phyloP scores from a whole-genome alignment of 2,329 filamentous ascomycete genomes.

The Alternaria longipes region DNA sequence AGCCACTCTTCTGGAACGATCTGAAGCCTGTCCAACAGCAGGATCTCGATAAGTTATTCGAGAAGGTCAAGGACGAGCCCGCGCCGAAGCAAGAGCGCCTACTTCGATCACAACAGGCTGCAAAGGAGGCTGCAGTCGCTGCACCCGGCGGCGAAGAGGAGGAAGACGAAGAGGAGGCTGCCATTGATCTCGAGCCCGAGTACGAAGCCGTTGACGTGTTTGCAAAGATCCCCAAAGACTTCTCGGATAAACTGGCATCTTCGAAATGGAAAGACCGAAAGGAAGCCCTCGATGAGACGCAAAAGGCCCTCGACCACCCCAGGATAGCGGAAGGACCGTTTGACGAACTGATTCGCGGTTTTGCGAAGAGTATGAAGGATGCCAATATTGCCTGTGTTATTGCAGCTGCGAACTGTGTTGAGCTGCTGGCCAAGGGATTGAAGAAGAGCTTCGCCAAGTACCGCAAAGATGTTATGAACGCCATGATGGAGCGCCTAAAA shows the following conservation, averaged over 20 bases:
- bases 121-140: slow-evolving; percentile 73
- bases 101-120: slow-evolving; percentile 87
- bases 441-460: slow-evolving; percentile 82
- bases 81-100: slow-evolving; percentile 89
- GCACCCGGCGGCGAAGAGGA: slow-evolving; percentile 63
- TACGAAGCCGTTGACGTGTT: slow-evolving; percentile 87
- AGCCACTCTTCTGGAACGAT: slow-evolving; percentile 96
- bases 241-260: slow-evolving; percentile 83
- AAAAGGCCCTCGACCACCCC: slow-evolving; percentile 79
- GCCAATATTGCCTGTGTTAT: slow-evolving; percentile 96
- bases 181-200: slow-evolving; percentile 72
- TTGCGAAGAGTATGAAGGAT: slow-evolving; percentile 99
- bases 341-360: slow-evolving; percentile 79
- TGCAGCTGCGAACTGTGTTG: slow-evolving; percentile 90
- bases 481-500: slow-evolving; percentile 94
- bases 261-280: slow-evolving; percentile 99
- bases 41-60: slow-evolving; percentile 92
- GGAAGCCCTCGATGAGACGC: slow-evolving; percentile 86
- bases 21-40: slow-evolving; percentile 94
- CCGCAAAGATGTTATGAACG: slow-evolving; percentile 79
- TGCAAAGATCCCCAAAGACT: slow-evolving; percentile 81
- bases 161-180: slow-evolving; percentile 66
- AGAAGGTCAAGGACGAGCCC: slow-evolving; percentile 88
- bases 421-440: slow-evolving; percentile 85
- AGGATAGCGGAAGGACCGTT: slow-evolving; percentile 92